Evolutionary conservation across 2,329 filamentous ascomycete species (phyloP).

Genomic region (Cercospora janseana): DNA sequence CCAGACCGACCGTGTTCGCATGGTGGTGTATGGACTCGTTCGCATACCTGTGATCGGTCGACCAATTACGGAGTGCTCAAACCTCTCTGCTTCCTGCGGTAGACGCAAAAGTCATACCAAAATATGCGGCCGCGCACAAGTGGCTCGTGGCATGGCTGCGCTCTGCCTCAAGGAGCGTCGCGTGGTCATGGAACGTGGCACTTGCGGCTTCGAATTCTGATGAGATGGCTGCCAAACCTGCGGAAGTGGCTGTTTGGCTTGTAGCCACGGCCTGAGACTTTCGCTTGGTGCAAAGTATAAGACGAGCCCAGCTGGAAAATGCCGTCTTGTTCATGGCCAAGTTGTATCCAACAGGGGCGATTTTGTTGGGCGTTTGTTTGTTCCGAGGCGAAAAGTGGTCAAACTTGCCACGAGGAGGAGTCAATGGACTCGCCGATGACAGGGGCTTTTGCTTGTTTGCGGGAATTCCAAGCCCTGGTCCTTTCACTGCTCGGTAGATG

Average conservation of each 20-base stretch:
- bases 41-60: background rate
- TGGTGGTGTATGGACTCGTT: background rate
- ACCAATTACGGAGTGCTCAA: slow-evolving; percentile 5
- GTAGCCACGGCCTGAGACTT: too few relatives aligned
- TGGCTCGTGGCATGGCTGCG: background rate
- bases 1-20: background rate
- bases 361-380: too few relatives aligned
- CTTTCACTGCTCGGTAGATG: too few relatives aligned
- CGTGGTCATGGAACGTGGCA: background rate
- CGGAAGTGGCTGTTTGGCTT: slow-evolving; percentile 13
- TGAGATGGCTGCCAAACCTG: slow-evolving; percentile 3
- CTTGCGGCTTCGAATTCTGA: slow-evolving; percentile 2
- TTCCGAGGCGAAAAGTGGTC: too few relatives aligned
- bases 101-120: background rate
- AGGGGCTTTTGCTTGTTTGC: too few relatives aligned
- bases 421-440: too few relatives aligned
- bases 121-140: background rate
- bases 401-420: too few relatives aligned
- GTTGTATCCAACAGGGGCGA: too few relatives aligned
- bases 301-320: too few relatives aligned
- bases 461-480: too few relatives aligned
- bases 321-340: too few relatives aligned
- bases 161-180: background rate
- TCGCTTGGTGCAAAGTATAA: too few relatives aligned
- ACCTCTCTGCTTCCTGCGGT: background rate